A percentile compares a stretch with the other conserved stretches of the same genome.
These are phyloP conservation scores for Dendrobium catenatum DNA, from an alignment of 106 monocot genomes.

Conservation along the genomic window DNA sequence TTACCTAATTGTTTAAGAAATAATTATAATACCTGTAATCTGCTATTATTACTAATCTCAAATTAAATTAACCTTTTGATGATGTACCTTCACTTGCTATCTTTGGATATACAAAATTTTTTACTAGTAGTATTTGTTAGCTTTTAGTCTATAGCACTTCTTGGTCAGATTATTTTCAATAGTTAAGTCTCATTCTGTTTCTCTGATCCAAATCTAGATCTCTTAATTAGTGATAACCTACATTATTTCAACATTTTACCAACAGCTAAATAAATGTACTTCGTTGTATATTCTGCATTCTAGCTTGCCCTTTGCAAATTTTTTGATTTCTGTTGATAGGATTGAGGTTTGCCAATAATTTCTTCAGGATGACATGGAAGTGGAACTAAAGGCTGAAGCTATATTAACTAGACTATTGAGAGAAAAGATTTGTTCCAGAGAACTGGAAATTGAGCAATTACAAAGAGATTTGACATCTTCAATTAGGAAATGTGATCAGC, in stretches of 20 bases:
- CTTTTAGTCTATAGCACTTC: background rate
- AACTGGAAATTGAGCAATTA: slow-evolving; percentile 57
- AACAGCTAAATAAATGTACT: slow-evolving; percentile 2
- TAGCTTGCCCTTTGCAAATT: background rate
- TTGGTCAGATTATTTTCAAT: background rate
- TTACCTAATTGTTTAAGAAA: background rate
- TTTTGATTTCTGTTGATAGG: background rate
- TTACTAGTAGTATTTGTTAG: background rate
- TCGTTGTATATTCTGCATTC: background rate
- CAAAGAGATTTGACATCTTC: slow-evolving; percentile 62
- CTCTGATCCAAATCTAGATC: slow-evolving; percentile 1
- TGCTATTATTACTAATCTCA: background rate
- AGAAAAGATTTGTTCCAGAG: slow-evolving; percentile 58
- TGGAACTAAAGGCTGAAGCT: slow-evolving; percentile 64
- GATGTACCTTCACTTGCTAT: background rate
- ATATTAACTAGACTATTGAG: slow-evolving; percentile 47
- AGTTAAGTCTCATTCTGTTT: background rate
- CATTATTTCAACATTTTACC: background rate
- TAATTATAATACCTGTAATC: background rate
- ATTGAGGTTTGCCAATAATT: background rate
- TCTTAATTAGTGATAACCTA: background rate
- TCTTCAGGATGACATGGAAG: slow-evolving; percentile 53
- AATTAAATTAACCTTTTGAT: background rate
- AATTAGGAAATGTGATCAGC: slow-evolving; percentile 32
- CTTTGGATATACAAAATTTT: background rate